Base-by-base conservation (phyloP, 1,139 yeast genomes). In the Pichia sp. region DNA sequence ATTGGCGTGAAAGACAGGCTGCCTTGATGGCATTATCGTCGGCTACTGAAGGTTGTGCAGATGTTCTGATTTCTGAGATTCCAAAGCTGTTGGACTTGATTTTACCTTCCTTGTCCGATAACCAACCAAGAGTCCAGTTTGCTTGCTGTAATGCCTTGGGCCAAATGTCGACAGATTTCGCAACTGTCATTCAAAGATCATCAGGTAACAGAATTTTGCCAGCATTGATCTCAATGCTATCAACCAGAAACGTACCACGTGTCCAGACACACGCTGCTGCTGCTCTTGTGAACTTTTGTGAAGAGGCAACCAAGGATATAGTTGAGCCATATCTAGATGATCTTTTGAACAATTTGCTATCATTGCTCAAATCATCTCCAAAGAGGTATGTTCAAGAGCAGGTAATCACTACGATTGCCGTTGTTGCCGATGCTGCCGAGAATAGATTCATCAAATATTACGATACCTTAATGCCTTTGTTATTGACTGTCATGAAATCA, bases 251-350 rank as follows among this genome's bases (percentile, higher is more conserved):
- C 51, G 90, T 87, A 36, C 95, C 95, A 56, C 79, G 98, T 66
- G 99, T 93, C 31, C 98, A 92, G 72, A 90, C 97, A 0, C 99
- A 93, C 68, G 99, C 97, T 15, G 98, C 99, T 43, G 99, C 99
- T 49, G 99, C 99, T 0, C 77, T 93, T 65, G 98, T 93, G 47
- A 93, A 93, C 69, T 93, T 93, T 69, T 84, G 95, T 50, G 99
- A 93, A 70, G 90, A 87, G 60, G 97, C 99, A 3, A 75, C 90
- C 5, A 88, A 89, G 67, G 95, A 87, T 59, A 81, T 85, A 16
- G 75, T 95, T 62, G 97, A 90, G 64, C 98, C 98, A 10, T 92
- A 87, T 65, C 77, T 93, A 67, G 99, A 93, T 69, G 82, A 79
- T 62, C 74, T 95, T 62, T 76, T 93, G 58, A 79, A 83, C 48